These are phyloP conservation scores for Thermothelomyces thermophilus DNA, from an alignment of 2,329 filamentous ascomycete species.

Conservation along the genomic window DNA sequence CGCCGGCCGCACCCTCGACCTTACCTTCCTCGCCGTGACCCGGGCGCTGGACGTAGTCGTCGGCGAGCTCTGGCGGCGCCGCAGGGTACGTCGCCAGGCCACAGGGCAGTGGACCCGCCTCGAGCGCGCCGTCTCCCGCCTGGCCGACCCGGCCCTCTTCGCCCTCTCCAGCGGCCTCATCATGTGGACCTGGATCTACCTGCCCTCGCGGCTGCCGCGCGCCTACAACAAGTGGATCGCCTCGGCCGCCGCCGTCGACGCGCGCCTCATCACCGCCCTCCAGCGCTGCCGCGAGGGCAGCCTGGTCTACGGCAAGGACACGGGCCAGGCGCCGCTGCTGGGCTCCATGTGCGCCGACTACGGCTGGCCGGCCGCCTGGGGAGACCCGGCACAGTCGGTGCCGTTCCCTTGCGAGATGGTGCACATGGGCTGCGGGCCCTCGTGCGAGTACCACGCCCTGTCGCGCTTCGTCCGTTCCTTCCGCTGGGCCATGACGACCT, in stretches of 20 bases:
- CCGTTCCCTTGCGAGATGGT: conserved; percentile 80
- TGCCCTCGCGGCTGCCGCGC: conserved; percentile 60
- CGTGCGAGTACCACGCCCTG: conserved; percentile 67
- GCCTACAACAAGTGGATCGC: conserved; percentile 79
- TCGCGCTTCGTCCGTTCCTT: conserved; percentile 63
- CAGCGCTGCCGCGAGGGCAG: conserved; percentile 56
- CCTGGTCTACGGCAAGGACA: conserved; percentile 68
- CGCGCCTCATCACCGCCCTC: conserved; percentile 66
- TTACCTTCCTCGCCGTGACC: conserved; percentile 71
- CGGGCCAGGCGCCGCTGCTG: conserved; percentile 61
- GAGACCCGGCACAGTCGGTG: conserved; percentile 60
- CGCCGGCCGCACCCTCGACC: conserved; percentile 70
- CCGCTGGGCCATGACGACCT: conserved; percentile 67
- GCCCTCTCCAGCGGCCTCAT: conserved; percentile 64
- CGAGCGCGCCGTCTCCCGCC: conserved; percentile 36
- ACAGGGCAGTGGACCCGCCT: conserved; percentile 42
- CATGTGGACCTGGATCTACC: conserved; percentile 88
- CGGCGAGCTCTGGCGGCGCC: conserved; percentile 56
- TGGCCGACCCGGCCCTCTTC: conserved; percentile 66
- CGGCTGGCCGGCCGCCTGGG: conserved; percentile 61
- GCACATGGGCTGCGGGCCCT: conserved; percentile 69
- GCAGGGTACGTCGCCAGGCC: conserved; percentile 39
- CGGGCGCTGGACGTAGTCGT: conserved; percentile 67
- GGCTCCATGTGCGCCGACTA: conserved; percentile 67
- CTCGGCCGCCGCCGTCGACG: conserved; percentile 67